Conservation (phyloP, 1,284 basidiomycete genomes). For the Papiliotrema terrestris region DNA sequence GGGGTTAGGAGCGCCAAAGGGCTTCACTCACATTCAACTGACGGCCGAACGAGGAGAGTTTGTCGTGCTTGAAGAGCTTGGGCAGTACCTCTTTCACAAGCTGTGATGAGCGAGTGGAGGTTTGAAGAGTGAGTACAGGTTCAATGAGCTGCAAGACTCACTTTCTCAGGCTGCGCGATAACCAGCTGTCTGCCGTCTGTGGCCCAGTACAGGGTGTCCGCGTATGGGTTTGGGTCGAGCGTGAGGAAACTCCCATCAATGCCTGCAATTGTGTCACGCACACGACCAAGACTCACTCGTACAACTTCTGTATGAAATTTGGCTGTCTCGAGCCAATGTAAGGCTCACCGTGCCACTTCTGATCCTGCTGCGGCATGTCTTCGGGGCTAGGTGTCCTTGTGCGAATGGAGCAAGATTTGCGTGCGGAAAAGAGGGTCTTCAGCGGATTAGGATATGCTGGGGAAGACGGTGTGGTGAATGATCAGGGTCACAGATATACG, state of each 20-base stretch:
- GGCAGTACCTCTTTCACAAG: conserved; percentile 38
- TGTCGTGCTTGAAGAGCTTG: conserved; percentile 43
- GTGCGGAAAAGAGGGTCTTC: not conserved
- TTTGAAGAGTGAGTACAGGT: not conserved
- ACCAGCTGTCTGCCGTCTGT: conserved; percentile 38
- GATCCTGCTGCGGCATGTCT: not conserved
- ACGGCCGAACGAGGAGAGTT: conserved; percentile 39
- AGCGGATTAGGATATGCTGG: not conserved
- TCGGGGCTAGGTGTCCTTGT: not conserved
- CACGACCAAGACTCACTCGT: conserved; percentile 26
- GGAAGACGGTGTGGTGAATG: too few relatives aligned
- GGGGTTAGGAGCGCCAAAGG: not conserved
- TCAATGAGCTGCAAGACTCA: conserved; percentile 11
- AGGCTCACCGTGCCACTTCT: not conserved
- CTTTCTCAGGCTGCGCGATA: conserved; percentile 38
- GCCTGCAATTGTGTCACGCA: not conserved
- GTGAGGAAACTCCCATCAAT: conserved; percentile 29
- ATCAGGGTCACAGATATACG: too few relatives aligned
- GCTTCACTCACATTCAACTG: conserved; percentile 36
- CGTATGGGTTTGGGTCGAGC: conserved; percentile 34
- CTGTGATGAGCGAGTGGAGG: conserved; percentile 8
- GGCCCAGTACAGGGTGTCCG: conserved; percentile 44
- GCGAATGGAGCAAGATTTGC: not conserved
- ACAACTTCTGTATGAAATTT: conserved; percentile 44
- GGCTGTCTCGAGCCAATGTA: conserved; percentile 12